Base-by-base conservation (phyloP, 2,329 filamentous ascomycete genomes). In the Penicillium fuscoglaucum region DNA sequence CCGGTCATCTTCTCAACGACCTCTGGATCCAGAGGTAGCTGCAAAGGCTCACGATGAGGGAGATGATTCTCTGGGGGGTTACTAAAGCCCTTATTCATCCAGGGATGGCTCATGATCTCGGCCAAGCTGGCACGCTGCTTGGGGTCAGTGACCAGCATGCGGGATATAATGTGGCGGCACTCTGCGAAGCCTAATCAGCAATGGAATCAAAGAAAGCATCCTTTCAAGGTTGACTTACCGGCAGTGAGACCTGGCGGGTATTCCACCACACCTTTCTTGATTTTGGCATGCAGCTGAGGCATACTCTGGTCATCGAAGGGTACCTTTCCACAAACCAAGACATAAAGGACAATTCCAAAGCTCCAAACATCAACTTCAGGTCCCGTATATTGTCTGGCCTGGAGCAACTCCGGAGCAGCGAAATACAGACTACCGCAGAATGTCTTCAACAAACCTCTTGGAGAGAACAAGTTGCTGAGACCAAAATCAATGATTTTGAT, bases 401-500 rank as follows among this genome's bases (percentile, higher is more conserved):
- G 93, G 48, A 99, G 82, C 51, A 99, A 80, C 74, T 99, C 95
- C 0, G 95, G 95, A 1, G 95, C 95, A 29, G 95, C 95, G 79
- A 99, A 99, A 74, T 99, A 99, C 39, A 99, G 80, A 81, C 93
- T 97, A 47, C 95, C 95, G 70, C 95, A 99, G 71, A 98, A 99
- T 0, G 95, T 99, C 78, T 96, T 97, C 58, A 98, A 83, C 62
- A 96, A 88, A 61, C 84, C 85, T 45, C 88, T 83, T 0, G 95
- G 95, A 7, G 91, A 88, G 76, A 97, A 99, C 5, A 98, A 84
- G 70, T 99, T 99, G 80, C 93, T 98, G 55, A 99, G 82, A 31
- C 93, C 95, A 74, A 99, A 99, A 73, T 99, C 95, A 67, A 99
- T 99, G 69, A 99, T 98, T 74, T 98, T 98, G 77, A 99, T 99